These are phyloP conservation scores for Phlebiopsis gigantea DNA, from an alignment of 768 basidiomycete genomes.

Conservation along the genomic window DNA sequence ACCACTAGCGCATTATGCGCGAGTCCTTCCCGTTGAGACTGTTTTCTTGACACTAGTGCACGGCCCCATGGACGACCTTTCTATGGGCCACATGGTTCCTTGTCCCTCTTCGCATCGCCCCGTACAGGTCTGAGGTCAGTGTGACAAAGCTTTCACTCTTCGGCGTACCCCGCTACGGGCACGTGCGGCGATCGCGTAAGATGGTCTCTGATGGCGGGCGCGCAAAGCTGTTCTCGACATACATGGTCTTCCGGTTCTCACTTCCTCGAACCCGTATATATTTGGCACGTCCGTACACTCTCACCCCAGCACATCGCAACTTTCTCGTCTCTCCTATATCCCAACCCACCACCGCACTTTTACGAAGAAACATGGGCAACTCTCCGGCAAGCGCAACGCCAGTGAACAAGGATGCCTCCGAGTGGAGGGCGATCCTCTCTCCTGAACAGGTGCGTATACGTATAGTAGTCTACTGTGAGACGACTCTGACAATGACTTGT, in stretches of 20 bases:
- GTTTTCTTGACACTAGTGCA: neutral
- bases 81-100: too few species aligned
- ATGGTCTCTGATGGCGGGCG: neutral
- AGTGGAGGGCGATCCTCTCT: constrained; percentile 80
- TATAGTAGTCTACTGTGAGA: too few species aligned
- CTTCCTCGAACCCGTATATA: neutral
- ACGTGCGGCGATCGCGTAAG: constrained; percentile 5
- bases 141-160: neutral
- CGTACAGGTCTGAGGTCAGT: neutral
- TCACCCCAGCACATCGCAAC: neutral
- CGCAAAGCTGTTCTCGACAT: neutral
- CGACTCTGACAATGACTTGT: neutral
- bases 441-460: constrained; percentile 65
- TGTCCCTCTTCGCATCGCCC: too few species aligned
- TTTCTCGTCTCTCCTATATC: neutral
- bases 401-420: constrained; percentile 53
- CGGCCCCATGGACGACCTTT: too few species aligned
- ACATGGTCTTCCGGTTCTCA: neutral
- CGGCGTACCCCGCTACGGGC: neutral
- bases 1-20: neutral
- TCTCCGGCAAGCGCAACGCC: too few species aligned
- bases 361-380: neutral
- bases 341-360: neutral
- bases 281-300: neutral
- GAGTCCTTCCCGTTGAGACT: neutral